These are phyloP conservation scores for Trametes cubensis DNA, from an alignment of 768 basidiomycete species.

Conservation along the genomic window DNA sequence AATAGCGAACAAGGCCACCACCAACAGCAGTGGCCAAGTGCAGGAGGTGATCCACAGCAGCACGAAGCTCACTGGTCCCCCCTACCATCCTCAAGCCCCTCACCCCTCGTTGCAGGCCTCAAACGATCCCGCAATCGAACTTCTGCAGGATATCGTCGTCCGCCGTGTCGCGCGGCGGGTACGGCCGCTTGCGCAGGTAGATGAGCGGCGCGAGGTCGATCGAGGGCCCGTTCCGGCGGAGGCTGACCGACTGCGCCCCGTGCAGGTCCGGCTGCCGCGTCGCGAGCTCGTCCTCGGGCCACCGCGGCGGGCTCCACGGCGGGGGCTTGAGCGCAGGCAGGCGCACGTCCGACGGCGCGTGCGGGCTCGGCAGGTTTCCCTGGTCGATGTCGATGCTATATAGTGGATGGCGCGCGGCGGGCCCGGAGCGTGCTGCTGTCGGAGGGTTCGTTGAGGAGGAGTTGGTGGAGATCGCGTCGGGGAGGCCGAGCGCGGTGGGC, in stretches of 20 bases:
- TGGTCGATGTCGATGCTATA: constrained; percentile 20
- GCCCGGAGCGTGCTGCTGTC: background rate
- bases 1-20: no score
- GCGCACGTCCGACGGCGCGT: background rate
- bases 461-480: background rate
- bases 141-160: constrained; percentile 69
- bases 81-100: no score
- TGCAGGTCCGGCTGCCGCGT: constrained; percentile 23
- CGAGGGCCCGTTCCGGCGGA: constrained; percentile 17
- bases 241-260: constrained; percentile 22
- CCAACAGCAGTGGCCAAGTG: no score
- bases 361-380: background rate
- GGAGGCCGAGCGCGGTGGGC: background rate
- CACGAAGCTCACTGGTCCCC: no score
- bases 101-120: background rate
- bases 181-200: constrained; percentile 62
- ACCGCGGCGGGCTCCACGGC: constrained; percentile 22
- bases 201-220: constrained; percentile 59
- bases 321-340: constrained; percentile 21
- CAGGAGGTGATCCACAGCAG: no score
- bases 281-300: constrained; percentile 20
- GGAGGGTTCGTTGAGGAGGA: no score
- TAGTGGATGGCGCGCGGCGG: constrained; percentile 9
- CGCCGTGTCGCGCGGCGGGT: constrained; percentile 65
- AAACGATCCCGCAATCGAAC: constrained; percentile 23